phyloP scores from a whole-genome alignment of 208 protist genomes.

The Wallacemonas sp. region DNA sequence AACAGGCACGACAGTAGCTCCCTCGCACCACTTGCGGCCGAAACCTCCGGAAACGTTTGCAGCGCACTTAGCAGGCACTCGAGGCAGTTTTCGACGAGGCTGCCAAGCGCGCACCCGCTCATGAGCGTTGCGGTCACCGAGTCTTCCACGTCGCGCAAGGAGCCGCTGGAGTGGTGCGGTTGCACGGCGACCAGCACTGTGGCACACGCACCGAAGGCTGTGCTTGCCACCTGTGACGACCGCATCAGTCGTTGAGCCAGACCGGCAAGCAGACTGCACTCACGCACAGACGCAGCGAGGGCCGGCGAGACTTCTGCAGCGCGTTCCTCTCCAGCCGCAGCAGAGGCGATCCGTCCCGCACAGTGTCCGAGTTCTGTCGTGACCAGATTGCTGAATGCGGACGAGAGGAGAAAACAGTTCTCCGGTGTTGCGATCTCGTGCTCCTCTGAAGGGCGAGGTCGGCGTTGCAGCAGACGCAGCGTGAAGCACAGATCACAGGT shows the following conservation, averaged over 20 bases:
- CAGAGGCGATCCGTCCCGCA: too few species aligned
- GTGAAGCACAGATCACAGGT: constrained; percentile 17
- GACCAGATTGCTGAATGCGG: constrained; percentile 28
- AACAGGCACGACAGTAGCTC: constrained; percentile 37
- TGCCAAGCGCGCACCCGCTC: neutral
- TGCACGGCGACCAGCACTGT: constrained; percentile 31
- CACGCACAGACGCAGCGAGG: neutral
- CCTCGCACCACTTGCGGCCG: constrained; percentile 16
- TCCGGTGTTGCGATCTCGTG: constrained; percentile 19
- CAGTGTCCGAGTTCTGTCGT: constrained; percentile 15
- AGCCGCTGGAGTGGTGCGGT: constrained; percentile 1
- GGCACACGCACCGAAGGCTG: constrained; percentile 34
- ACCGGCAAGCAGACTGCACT: constrained; percentile 29
- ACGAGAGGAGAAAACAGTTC: constrained; percentile 48
- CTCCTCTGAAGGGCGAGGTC: constrained; percentile 33
- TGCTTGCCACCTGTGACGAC: constrained; percentile 23
- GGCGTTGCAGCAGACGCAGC: constrained; percentile 40
- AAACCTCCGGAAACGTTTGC: constrained; percentile 44
- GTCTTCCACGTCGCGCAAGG: neutral
- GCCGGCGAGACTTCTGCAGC: too few species aligned
- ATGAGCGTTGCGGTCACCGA: neutral
- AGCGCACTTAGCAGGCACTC: constrained; percentile 48
- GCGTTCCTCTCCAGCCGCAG: too few species aligned
- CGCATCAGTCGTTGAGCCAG: constrained; percentile 34
- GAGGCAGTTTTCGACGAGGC: constrained; percentile 35